Evolutionary conservation across 2,329 filamentous ascomycete genomes (phyloP), one percentile per base, ranked within the genome.

Genomic region (Trichoderma hamatum): DNA sequence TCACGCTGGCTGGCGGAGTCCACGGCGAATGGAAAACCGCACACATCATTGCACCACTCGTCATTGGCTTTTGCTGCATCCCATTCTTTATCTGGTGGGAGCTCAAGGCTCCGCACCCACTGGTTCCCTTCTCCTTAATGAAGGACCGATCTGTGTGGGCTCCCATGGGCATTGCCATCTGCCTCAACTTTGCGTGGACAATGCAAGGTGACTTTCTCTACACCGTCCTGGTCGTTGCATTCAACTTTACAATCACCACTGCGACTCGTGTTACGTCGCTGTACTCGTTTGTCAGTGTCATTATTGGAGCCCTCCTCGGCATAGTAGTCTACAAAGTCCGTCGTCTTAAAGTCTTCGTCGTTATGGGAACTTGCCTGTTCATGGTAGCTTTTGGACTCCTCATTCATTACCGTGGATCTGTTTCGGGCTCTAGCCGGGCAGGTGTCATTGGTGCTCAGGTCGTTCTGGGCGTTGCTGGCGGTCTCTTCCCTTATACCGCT

Each of bases 91-190:
- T 85, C 16, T 60, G 85, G 39, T 84, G 84, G 78, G 82, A 86
- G 69, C 71, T 84, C 73, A 70, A 82, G 76, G 77, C 83, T 73
- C 72, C 82, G 80, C 81, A 84, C 69, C 79, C 89, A 77, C 84
- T 90, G 72, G 78, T 90, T 1, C 89, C 89, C 5, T 90, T 90
- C 78, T 68, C 79, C 67, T 80, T 89, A 2, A 82, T 91, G 73
- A 88, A 85, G 76, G 88, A 91, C 74, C 87, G 89, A 26, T 83
- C 83, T n/a, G 84, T 90, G 30, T 90, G 88, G 87, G 87, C 82
- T 5, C 84, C 89, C 5, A 77, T 91, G 34, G 87, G 85, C 3
- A 88, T 91, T 54, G 88, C 84, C 10, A 70, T 82, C 58, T 78
- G 85, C 73, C 81, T 88, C 73, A 87, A 86, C 79, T 86, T 85